Percentiles rank a stretch among this genome's conserved stretches.
Evolutionary conservation across 2,329 filamentous ascomycete genomes (phyloP).

Genomic region (Ophiostoma sp.): DNA sequence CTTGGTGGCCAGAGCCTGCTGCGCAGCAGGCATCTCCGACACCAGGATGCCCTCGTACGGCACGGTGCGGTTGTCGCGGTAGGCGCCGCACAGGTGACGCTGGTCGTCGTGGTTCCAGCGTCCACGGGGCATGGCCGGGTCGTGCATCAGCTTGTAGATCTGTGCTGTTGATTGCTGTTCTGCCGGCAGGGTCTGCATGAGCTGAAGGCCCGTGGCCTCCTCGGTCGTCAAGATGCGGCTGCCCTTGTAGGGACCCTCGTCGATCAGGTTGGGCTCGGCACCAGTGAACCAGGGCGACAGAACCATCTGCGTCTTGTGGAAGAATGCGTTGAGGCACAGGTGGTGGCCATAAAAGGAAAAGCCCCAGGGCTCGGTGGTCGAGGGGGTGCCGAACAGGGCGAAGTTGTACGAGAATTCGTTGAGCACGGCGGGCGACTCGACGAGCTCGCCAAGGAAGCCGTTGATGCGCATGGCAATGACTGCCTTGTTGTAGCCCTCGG

Average conservation of each 20-base stretch:
- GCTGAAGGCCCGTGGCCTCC: slow-evolving; percentile 61
- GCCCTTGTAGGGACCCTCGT: slow-evolving; percentile 56
- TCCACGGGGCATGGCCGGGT: slow-evolving; percentile 60
- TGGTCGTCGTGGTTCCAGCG: slow-evolving; percentile 80
- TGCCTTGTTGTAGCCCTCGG: slow-evolving; percentile 67
- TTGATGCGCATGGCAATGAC: slow-evolving; percentile 67
- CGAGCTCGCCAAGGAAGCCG: slow-evolving; percentile 66
- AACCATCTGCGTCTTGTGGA: slow-evolving; percentile 60
- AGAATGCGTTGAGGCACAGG: slow-evolving; percentile 65
- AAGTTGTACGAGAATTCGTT: slow-evolving; percentile 67
- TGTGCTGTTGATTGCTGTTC: slow-evolving; percentile 48
- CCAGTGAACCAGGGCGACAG: slow-evolving; percentile 73
- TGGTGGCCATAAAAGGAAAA: slow-evolving; percentile 75
- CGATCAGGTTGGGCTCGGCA: slow-evolving; percentile 72
- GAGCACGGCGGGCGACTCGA: slow-evolving; percentile 57
- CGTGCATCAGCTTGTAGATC: slow-evolving; percentile 55
- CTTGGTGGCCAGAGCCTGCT: slow-evolving; percentile 50
- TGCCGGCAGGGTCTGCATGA: slow-evolving; percentile 60
- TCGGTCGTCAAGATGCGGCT: slow-evolving; percentile 57
- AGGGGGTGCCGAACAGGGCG: slow-evolving; percentile 38
- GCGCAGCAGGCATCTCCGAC: slow-evolving; percentile 41
- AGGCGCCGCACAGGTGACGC: slow-evolving; percentile 70
- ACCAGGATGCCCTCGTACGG: slow-evolving; percentile 65
- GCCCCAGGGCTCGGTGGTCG: slow-evolving; percentile 58
- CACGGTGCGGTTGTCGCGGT: slow-evolving; percentile 70